Conservation (phyloP, 2,329 filamentous ascomycete species). For the Blastomyces silverae region DNA sequence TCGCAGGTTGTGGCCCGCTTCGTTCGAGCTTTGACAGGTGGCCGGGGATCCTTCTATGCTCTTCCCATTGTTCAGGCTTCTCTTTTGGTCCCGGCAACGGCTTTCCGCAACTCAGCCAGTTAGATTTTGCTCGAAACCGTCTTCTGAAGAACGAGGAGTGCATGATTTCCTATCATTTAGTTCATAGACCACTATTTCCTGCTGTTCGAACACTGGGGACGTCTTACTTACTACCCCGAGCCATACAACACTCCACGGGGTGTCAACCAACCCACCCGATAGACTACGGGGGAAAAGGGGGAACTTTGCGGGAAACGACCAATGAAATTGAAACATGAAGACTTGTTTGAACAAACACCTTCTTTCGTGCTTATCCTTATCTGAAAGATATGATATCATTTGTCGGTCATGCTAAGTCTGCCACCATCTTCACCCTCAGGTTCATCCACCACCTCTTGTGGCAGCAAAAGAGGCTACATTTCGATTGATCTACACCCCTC, state of each 20-base stretch:
- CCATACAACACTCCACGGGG: background rate
- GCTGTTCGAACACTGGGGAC: background rate
- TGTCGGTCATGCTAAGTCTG: slow-evolving; percentile 31
- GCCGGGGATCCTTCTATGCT: too few species aligned
- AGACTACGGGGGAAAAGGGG: background rate
- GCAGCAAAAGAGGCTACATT: slow-evolving; percentile 35
- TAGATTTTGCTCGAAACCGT: background rate
- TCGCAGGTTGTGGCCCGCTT: background rate
- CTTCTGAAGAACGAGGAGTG: background rate
- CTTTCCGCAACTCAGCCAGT: background rate
- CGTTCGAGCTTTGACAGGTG: background rate
- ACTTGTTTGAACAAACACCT: slow-evolving; percentile 1
- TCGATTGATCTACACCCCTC: slow-evolving; percentile 26
- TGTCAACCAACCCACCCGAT: background rate
- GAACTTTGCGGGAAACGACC: background rate
- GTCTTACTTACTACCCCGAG: background rate
- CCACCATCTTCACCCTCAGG: slow-evolving; percentile 24
- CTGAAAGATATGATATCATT: slow-evolving; percentile 14
- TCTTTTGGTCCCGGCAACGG: background rate
- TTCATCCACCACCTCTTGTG: slow-evolving; percentile 31
- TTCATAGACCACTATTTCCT: background rate
- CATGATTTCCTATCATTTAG: background rate
- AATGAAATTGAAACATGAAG: slow-evolving; percentile 1
- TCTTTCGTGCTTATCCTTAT: background rate
- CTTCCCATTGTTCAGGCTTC: background rate